Evolutionary conservation across 1,139 yeast genomes (phyloP).

Genomic region (Yamadazyma blattariae): DNA sequence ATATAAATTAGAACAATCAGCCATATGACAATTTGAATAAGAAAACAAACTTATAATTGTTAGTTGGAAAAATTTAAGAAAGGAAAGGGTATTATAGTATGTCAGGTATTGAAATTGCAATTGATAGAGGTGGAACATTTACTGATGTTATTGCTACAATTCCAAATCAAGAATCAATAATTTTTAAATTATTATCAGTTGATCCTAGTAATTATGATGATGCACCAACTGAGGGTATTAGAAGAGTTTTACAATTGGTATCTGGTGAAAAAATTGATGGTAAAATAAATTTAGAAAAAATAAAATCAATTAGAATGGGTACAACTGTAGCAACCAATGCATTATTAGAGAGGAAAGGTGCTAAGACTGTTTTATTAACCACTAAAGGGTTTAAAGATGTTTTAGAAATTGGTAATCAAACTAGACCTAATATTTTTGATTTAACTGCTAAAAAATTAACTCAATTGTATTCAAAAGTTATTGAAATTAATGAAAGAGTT

Average conservation of each 20-base stretch:
- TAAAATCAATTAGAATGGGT: conserved; percentile 63
- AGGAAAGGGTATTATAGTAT: neutral
- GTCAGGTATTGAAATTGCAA: conserved; percentile 13
- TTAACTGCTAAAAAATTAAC: conserved; percentile 56
- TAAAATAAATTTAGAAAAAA: conserved; percentile 20
- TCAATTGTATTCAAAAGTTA: conserved; percentile 57
- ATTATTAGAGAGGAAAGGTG: conserved; percentile 65
- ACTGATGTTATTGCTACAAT: conserved; percentile 18
- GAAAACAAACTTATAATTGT: no score
- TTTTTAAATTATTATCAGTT: conserved; percentile 21
- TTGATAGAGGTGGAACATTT: conserved; percentile 24
- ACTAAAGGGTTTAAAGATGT: conserved; percentile 69
- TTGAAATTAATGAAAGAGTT: conserved; percentile 71
- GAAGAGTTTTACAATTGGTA: conserved; percentile 18
- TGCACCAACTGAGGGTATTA: conserved; percentile 22
- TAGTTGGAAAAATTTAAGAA: no score
- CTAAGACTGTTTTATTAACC: conserved; percentile 57
- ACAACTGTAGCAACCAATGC: conserved; percentile 84
- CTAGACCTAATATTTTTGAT: conserved; percentile 69
- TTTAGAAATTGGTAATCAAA: conserved; percentile 65
- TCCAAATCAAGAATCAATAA: conserved; percentile 20
- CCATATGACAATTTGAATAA: no score
- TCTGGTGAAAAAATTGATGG: conserved; percentile 14
- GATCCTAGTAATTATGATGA: conserved; percentile 21
- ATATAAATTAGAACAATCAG: no score